phyloP scores from a whole-genome alignment of 2,329 filamentous ascomycete genomes.

The Hypocreales sp. region DNA sequence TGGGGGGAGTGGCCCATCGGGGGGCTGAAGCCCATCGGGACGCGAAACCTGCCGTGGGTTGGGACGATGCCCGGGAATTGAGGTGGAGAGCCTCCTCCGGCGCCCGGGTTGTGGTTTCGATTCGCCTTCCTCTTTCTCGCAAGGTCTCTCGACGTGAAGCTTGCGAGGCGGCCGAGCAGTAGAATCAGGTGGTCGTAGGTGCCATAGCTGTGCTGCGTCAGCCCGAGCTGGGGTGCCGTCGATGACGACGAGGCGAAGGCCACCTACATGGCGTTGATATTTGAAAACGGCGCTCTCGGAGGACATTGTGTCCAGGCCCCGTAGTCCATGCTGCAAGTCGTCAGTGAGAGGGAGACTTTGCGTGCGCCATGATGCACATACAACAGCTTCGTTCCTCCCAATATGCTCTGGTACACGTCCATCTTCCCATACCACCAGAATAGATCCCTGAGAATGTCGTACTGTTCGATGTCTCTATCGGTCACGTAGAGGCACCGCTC shows the following conservation, averaged over 20 bases:
- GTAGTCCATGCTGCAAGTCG: constrained; percentile 52
- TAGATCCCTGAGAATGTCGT: constrained; percentile 68
- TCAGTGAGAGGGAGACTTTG: constrained; percentile 8
- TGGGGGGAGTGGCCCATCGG: constrained; percentile 27
- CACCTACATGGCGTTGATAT: constrained; percentile 53
- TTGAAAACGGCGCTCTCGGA: constrained; percentile 66
- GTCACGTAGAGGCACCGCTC: constrained; percentile 15
- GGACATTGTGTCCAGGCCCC: constrained; percentile 74
- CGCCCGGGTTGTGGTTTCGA: constrained; percentile 13
- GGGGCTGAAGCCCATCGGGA: constrained; percentile 39
- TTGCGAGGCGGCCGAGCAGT: constrained; percentile 61
- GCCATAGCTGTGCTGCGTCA: constrained; percentile 48
- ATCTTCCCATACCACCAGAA: constrained; percentile 97
- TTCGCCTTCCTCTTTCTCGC: constrained; percentile 57
- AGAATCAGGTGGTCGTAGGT: constrained; percentile 80
- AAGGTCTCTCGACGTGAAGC: constrained; percentile 66
- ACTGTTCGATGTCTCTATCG: constrained; percentile 57
- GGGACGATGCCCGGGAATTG: constrained; percentile 43
- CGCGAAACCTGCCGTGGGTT: constrained; percentile 29
- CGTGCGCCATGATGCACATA: constrained; percentile 31
- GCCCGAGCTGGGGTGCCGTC: constrained; percentile 4
- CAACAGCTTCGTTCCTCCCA: constrained; percentile 77
- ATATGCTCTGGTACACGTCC: constrained; percentile 78
- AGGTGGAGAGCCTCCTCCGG: constrained; percentile 18
- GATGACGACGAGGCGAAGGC: not conserved